Evolutionary conservation across 805 yeast species (phyloP).

Genomic region (Pichia occidentalis): DNA sequence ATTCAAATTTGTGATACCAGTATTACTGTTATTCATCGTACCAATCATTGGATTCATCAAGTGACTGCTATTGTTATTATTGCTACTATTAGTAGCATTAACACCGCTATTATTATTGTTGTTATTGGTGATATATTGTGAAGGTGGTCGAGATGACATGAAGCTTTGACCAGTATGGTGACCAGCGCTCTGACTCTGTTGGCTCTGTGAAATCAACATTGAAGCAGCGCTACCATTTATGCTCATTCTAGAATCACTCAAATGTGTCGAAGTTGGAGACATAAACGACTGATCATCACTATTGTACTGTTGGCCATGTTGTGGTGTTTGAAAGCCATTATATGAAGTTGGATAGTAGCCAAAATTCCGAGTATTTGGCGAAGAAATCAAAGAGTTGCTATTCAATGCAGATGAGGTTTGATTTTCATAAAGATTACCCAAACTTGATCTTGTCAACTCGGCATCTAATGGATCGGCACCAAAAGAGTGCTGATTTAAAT

Average conservation of each 20-base stretch:
- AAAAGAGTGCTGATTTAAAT: slow-evolving; percentile 1
- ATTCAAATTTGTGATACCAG: slow-evolving; percentile 2
- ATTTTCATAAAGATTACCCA: slow-evolving; percentile 5
- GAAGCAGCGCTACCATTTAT: slow-evolving; percentile 3
- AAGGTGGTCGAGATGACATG: slow-evolving; percentile 5
- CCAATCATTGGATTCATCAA: slow-evolving; percentile 9
- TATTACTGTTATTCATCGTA: slow-evolving; percentile 7
- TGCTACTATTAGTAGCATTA: too few relatives aligned
- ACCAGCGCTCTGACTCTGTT: slow-evolving; percentile 1
- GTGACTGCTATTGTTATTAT: neutral
- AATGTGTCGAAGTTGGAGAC: neutral
- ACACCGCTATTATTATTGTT: neutral
- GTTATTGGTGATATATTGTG: slow-evolving; percentile 1
- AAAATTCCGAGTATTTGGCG: slow-evolving; percentile 4
- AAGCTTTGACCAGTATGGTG: too few relatives aligned
- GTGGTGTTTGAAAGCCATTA: neutral
- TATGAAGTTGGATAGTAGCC: neutral
- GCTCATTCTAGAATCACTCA: slow-evolving; percentile 8
- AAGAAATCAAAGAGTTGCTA: neutral
- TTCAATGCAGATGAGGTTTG: neutral
- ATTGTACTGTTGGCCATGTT: neutral
- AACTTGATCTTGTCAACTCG: slow-evolving; percentile 3
- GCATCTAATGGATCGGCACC: slow-evolving; percentile 1
- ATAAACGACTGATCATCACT: slow-evolving; percentile 3
- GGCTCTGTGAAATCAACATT: slow-evolving; percentile 2